Base-by-base conservation (phyloP, 2,329 filamentous ascomycete species). In the Decorospora gaudefroyi region DNA sequence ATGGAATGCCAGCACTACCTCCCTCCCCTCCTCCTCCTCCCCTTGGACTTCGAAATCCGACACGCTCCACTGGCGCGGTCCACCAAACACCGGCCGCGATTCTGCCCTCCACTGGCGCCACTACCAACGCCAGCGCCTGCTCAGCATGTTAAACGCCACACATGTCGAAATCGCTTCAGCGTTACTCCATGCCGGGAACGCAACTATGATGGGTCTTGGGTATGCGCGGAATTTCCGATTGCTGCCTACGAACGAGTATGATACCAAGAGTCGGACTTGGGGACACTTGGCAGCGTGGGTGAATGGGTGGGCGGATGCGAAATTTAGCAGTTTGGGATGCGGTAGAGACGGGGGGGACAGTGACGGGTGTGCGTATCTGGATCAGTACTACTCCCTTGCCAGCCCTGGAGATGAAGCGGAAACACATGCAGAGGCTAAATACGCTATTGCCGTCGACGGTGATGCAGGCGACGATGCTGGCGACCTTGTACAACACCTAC, bases 51-150 rank as follows among this genome's bases (percentile, higher is more conserved):
- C n/a, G n/a, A n/a, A n/a, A n/a, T n/a, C n/a, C n/a, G n/a, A n/a
- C n/a, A n/a, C n/a, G 5, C 43, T 76, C 6, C 64, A 74, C 17
- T 79, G 76, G 76, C 72, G 76, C 22, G 76, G 76, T 11, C 61
- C 68, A 4, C 74, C 75, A n/a, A 72, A 70, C 3, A 75, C 74
- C 1, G 76, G 76, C 4, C 65, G 71, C 4, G 74, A 74, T 47
- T 68, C 61, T 10, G 57, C 58, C 8, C 64, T 74, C 21, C 89
- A 84, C 56, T 90, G 87, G 87, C 78, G 75, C 6, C 80, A 82
- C 0, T 88, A 88, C 61, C 86, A 90, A 52, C 81, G 87, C 2
- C 86, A 90, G 61, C 83, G 87, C 1, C 87, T 90, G 61, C 78
- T 89, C 2, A 76, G 82, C 34, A 87, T 90, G 83, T 79, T 84